These are phyloP conservation scores for Dissoconium aciculare DNA, from an alignment of 2,329 filamentous ascomycete genomes.

Conservation along the genomic window DNA sequence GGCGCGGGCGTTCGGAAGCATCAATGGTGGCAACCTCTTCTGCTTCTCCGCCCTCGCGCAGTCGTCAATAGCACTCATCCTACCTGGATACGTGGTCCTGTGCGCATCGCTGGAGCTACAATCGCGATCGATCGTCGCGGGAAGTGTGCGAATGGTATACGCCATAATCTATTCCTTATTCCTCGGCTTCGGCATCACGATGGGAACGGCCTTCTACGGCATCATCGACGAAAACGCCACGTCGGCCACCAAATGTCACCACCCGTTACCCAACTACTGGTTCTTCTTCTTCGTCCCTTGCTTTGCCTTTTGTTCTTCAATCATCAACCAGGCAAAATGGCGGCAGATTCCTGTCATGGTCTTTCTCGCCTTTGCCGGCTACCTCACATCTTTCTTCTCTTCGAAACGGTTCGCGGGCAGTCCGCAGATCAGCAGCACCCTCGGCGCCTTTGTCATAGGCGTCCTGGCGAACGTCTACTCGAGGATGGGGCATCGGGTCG, in stretches of 20 bases:
- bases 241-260: slow-evolving; percentile 28
- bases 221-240: slow-evolving; percentile 34
- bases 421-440: slow-evolving; percentile 59
- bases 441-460: slow-evolving; percentile 63
- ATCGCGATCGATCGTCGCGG: slow-evolving; percentile 34
- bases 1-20: slow-evolving; percentile 36
- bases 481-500: slow-evolving; percentile 44
- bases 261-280: slow-evolving; percentile 37
- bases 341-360: slow-evolving; percentile 65
- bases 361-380: slow-evolving; percentile 57
- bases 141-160: slow-evolving; percentile 39
- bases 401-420: slow-evolving; percentile 52
- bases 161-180: slow-evolving; percentile 40
- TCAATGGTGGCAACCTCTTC: slow-evolving; percentile 28
- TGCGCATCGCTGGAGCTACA: slow-evolving; percentile 36
- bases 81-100: slow-evolving; percentile 38
- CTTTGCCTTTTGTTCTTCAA: slow-evolving; percentile 58
- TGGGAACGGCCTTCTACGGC: slow-evolving; percentile 36
- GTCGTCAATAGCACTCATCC: slow-evolving; percentile 35
- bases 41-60: slow-evolving; percentile 39
- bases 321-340: slow-evolving; percentile 72
- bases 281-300: slow-evolving; percentile 58
- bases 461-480: slow-evolving; percentile 68
- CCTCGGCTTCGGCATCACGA: slow-evolving; percentile 38
- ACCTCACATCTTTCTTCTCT: slow-evolving; percentile 60